Evolutionary conservation across 306 rosid species (phyloP).

Genomic region (Vicia villosa): DNA sequence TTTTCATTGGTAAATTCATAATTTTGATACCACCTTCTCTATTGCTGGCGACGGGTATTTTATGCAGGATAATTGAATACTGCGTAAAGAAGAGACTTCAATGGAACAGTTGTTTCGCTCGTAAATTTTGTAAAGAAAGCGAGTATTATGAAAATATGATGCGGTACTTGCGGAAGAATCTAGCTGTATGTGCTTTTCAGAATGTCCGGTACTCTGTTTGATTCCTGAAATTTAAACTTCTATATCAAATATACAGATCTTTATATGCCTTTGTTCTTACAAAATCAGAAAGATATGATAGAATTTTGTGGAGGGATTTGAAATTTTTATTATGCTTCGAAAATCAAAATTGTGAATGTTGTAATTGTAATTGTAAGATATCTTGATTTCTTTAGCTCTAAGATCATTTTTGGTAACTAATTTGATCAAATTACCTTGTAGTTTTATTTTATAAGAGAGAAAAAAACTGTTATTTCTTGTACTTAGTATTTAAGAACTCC

Average conservation of each 20-base stretch:
- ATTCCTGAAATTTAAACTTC: constrained; percentile 29
- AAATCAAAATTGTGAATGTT: background rate
- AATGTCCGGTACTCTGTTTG: constrained; percentile 32
- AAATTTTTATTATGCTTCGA: constrained; percentile 19
- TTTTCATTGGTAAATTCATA: background rate
- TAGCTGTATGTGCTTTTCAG: constrained; percentile 64
- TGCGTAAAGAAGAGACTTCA: constrained; percentile 89
- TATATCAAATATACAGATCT: constrained; percentile 20
- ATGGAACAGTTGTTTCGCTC: constrained; percentile 80
- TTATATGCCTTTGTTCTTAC: constrained; percentile 9
- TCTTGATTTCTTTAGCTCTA: constrained; percentile 5
- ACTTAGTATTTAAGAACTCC: constrained; percentile 19
- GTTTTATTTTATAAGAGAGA: background rate
- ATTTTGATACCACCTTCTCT: constrained; percentile 1
- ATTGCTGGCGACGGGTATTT: constrained; percentile 28
- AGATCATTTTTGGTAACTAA: constrained; percentile 16
- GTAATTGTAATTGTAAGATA: background rate
- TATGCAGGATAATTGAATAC: constrained; percentile 71
- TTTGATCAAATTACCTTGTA: background rate
- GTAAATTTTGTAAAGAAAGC: constrained; percentile 75
- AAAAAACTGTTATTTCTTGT: background rate
- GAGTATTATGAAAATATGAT: constrained; percentile 91
- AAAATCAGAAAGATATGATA: background rate
- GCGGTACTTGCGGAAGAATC: constrained; percentile 79
- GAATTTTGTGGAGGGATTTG: constrained; percentile 1